A percentile compares a stretch with the other conserved stretches of the same genome.
Conservation (phyloP, 116 monocot genomes). For the Trichopus zeylanicus region DNA sequence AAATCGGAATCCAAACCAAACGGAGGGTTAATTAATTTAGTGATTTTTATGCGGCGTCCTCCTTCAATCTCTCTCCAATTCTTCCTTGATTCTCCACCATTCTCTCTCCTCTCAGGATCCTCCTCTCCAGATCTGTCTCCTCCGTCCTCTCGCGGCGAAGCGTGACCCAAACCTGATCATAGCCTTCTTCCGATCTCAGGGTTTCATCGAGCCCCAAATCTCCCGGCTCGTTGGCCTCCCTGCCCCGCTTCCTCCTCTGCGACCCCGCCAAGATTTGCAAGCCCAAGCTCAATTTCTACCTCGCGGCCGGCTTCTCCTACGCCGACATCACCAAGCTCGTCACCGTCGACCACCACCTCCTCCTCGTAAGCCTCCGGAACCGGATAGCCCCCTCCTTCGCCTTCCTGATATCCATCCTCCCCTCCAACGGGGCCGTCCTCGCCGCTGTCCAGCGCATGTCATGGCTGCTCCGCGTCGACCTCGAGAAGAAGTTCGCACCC, state of each 20-base stretch:
- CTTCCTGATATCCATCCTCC: slow-evolving; percentile 8
- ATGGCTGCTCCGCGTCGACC: slow-evolving; percentile 8
- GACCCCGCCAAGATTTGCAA: slow-evolving; percentile 24
- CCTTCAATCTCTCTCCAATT: no score
- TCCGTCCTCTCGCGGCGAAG: no score
- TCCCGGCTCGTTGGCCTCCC: slow-evolving; percentile 8
- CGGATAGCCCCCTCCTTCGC: slow-evolving; percentile 11
- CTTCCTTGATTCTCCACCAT: no score
- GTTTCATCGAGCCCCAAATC: slow-evolving; percentile 32
- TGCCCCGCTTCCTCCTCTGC: slow-evolving; percentile 19
- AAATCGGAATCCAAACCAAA: no score
- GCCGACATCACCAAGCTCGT: slow-evolving; percentile 19
- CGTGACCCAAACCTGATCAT: slow-evolving; percentile 27
- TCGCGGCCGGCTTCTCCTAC: slow-evolving; percentile 15
- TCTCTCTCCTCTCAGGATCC: no score
- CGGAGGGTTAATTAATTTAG: no score
- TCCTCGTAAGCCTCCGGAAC: slow-evolving; percentile 14
- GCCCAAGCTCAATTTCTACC: slow-evolving; percentile 47
- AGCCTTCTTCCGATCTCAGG: slow-evolving; percentile 22
- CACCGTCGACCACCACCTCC: slow-evolving; percentile 8
- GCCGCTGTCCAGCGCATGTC: not conserved
- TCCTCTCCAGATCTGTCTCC: no score
- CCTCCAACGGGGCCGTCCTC: slow-evolving; percentile 1
- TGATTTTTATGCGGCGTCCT: no score
- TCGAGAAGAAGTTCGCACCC: slow-evolving; percentile 4